Evolutionary conservation across 345 rosid genomes (phyloP).

Genomic region (Cardamine occulta): DNA sequence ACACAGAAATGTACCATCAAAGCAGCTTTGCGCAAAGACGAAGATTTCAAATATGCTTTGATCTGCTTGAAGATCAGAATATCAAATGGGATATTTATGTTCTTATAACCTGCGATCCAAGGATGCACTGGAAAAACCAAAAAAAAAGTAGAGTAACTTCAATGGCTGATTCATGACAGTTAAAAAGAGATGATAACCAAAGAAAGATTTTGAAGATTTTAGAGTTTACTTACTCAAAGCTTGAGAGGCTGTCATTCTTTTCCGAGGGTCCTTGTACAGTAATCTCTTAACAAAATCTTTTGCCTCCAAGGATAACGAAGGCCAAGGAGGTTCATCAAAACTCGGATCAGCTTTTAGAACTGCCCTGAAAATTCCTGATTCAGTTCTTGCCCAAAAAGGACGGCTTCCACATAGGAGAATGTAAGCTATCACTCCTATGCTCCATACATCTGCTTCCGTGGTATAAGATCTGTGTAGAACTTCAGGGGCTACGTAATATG

Average conservation of each 20-base stretch:
- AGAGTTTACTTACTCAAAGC: conserved; percentile 70
- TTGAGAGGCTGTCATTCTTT: conserved; percentile 93
- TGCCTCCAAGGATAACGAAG: conserved; percentile 79
- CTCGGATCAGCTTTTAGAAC: conserved; percentile 91
- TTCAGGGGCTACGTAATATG: conserved; percentile 97
- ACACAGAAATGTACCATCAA: conserved; percentile 62
- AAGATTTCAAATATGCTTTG: conserved; percentile 79
- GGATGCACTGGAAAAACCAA: conserved; percentile 76
- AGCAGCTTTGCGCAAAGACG: conserved; percentile 91
- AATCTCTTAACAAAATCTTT: conserved; percentile 86
- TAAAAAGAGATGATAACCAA: not conserved
- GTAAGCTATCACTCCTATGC: conserved; percentile 93
- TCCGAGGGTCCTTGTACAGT: conserved; percentile 84
- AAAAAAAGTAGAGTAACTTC: not conserved
- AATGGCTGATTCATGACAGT: conserved; percentile 11
- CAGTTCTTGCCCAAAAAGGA: conserved; percentile 98
- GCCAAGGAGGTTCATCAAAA: conserved; percentile 92
- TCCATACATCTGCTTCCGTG: conserved; percentile 99
- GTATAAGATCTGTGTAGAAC: conserved; percentile 91
- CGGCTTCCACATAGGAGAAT: conserved; percentile 96
- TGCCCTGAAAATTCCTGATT: conserved; percentile 90
- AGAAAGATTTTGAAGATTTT: conserved; percentile 20
- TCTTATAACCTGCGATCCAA: conserved; percentile 64
- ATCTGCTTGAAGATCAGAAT: conserved; percentile 69
- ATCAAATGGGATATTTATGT: conserved; percentile 74